These are phyloP conservation scores for Xylaria castorea DNA, from an alignment of 495 filamentous ascomycete species.

Conservation along the genomic window DNA sequence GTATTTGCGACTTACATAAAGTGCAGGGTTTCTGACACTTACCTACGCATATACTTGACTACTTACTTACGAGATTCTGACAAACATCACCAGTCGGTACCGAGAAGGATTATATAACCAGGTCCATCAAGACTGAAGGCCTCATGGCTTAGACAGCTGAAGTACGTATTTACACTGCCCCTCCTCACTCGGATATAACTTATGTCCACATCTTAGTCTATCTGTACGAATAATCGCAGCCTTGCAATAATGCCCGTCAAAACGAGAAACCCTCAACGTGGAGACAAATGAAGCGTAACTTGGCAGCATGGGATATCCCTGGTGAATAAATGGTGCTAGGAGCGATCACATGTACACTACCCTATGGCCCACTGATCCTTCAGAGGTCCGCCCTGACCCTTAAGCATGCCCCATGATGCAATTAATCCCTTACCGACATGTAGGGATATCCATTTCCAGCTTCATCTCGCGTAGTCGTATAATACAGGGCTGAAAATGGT, in stretches of 20 bases:
- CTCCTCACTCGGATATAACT: not conserved
- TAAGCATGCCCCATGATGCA: not conserved
- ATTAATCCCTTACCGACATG: not conserved
- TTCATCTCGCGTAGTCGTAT: not conserved
- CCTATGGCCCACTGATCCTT: slow-evolving; percentile 1
- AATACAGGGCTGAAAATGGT: not conserved
- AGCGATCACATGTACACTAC: slow-evolving; percentile 3
- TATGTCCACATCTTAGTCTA: not conserved
- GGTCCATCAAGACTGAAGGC: not conserved
- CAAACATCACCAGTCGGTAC: not conserved
- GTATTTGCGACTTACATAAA: too few relatives aligned
- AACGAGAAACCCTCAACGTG: not conserved
- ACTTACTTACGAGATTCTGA: too few relatives aligned
- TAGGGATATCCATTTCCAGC: not conserved
- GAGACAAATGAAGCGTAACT: not conserved
- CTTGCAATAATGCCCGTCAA: not conserved
- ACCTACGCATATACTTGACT: too few relatives aligned
- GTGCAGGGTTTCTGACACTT: too few relatives aligned
- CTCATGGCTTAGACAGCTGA: not conserved
- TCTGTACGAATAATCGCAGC: not conserved
- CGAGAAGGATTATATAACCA: not conserved
- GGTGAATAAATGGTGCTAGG: not conserved
- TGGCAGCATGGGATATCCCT: not conserved
- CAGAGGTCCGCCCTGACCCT: not conserved
- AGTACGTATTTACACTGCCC: not conserved